phyloP scores from a whole-genome alignment of 768 basidiomycete genomes.

The Piloderma croceum region DNA sequence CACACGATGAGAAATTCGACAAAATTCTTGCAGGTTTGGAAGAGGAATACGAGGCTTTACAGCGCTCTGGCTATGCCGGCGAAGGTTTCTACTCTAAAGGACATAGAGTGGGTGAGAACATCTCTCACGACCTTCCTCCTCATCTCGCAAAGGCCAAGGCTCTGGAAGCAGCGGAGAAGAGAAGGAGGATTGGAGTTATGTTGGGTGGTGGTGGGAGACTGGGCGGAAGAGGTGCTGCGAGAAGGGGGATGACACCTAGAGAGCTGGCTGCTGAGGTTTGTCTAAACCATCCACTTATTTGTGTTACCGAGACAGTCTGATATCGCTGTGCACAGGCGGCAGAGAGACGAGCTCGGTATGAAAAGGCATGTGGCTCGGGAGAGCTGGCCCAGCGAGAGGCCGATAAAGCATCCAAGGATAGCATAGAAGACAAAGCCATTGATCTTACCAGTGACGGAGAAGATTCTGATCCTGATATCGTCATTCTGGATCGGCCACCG shows the following conservation, averaged over 20 bases:
- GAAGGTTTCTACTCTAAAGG: conserved; percentile 89
- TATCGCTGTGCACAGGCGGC: conserved; percentile 58
- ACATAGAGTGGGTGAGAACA: conserved; percentile 55
- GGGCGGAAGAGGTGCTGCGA: conserved; percentile 43
- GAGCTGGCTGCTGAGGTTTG: conserved; percentile 70
- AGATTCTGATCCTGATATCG: conserved; percentile 33
- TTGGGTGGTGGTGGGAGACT: conserved; percentile 54
- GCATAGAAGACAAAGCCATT: conserved; percentile 53
- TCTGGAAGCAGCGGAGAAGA: conserved; percentile 75
- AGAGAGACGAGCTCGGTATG: conserved; percentile 69
- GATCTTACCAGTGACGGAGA: conserved; percentile 48
- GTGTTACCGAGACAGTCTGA: conserved; percentile 5
- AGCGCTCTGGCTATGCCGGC: conserved; percentile 77
- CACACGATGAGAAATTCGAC: conserved; percentile 84
- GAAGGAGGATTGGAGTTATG: conserved; percentile 40
- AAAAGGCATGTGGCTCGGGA: conserved; percentile 68
- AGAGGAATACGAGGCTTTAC: conserved; percentile 79
- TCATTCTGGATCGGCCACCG: conserved; percentile 22
- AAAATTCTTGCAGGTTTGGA: conserved; percentile 66
- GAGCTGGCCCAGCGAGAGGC: conserved; percentile 52
- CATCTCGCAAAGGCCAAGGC: conserved; percentile 63
- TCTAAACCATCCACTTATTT: conserved; percentile 4
- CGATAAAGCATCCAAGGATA: conserved; percentile 63
- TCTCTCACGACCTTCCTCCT: conserved; percentile 64
- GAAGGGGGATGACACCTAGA: conserved; percentile 47